Base-by-base conservation (phyloP, 306 rosid species). In the Cucurbita argyrosperma region DNA sequence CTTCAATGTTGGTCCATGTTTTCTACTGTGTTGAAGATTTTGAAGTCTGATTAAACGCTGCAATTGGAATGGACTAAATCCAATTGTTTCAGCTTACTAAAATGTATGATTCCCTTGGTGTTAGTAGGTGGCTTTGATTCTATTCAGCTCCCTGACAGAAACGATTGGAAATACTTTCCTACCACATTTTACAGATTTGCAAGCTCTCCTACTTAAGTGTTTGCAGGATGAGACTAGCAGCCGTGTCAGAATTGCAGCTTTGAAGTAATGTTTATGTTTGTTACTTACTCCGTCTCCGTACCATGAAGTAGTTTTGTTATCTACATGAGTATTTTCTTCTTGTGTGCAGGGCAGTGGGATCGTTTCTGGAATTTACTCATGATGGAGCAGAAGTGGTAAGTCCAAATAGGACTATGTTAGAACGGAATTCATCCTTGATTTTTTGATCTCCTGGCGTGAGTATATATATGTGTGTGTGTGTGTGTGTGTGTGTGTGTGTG, bases 121-220 rank as follows among this genome's bases (percentile, higher is more conserved):
- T 73, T 83, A 74, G 51, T 78, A 95, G 99, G 99, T 95, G 81
- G 96, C 97, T 14, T 83, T 95, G 81, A 90, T 95, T 80, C 96
- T 95, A 72, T 95, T 95, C 90, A 91, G 99, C 80, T 95, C 99
- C 50, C 83, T 95, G 76, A 95, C 99, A 37, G 99, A 95, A 89
- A 95, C 99, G 50, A 87, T 89, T 60, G 99, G 99, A 82, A 86
- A 80, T 72, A 69, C 96, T 5, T 95, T 95, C 81, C 90, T 81
- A 52, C 99, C 97, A 0, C 87, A 91, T 86, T 91, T 91, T 10
- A 73, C 92, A 18, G 89, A 87, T 80, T 88, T 91, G 89, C 99
- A 95, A 87, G 90, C 90, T 74, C 92, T 95, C 78, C 84, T 95
- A 38, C 91, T 95, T 67, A 95, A 95, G 84, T 95, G 97, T 84